A percentile compares a stretch with the other conserved stretches of the same genome.
Conservation (phyloP, 148 eudicot species). For the Rhododendron williamsianum region DNA sequence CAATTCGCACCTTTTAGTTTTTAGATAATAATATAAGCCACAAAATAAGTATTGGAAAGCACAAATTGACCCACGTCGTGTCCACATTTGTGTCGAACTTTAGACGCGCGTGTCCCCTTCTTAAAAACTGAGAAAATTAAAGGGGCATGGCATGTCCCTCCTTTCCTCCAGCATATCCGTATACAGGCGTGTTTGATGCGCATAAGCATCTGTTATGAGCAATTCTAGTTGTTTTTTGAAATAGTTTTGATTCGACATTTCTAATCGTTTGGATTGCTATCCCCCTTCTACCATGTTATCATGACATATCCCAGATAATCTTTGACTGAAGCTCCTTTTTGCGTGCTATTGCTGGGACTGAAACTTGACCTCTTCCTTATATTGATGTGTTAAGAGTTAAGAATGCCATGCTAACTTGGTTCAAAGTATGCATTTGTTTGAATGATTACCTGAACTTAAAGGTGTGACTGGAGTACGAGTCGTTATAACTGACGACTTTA, state of each 20-base stretch:
- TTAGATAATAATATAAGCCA: background rate
- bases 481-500: background rate
- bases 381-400: background rate
- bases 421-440: background rate
- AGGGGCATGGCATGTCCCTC: no score
- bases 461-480: background rate
- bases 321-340: background rate
- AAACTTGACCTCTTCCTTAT: background rate
- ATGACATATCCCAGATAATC: background rate
- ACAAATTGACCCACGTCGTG: background rate
- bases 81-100: background rate
- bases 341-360: background rate
- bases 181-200: no score
- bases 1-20: background rate
- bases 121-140: background rate
- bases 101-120: background rate
- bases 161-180: no score
- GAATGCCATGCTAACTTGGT: background rate
- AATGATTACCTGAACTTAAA: background rate
- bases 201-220: background rate
- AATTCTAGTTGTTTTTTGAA: background rate
- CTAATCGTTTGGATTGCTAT: background rate
- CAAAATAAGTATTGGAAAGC: background rate
- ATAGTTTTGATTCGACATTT: background rate
- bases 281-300: background rate